A percentile compares a stretch with the other conserved stretches of the same genome.
Conservation (phyloP, 306 rosid genomes). For the Echinosophora koreensis region DNA sequence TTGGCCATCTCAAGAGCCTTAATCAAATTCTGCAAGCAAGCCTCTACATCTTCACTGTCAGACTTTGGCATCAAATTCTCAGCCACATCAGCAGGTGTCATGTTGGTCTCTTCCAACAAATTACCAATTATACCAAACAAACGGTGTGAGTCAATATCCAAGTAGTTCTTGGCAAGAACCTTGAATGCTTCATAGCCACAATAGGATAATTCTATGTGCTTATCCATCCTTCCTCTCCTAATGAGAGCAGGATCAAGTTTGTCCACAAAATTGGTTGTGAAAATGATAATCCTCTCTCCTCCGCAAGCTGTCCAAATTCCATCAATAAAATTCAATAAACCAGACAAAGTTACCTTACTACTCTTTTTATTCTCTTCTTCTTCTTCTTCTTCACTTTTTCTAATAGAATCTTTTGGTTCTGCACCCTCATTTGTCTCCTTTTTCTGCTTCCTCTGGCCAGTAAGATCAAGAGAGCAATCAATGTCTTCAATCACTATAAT, state of each 20-base stretch:
- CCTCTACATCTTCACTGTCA: conserved; percentile 42
- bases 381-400: conserved; percentile 34
- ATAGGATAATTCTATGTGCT: conserved; percentile 70
- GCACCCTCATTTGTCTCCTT: conserved; percentile 39
- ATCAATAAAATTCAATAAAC: conserved; percentile 69
- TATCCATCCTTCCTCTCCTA: conserved; percentile 80
- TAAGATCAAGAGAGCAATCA: conserved; percentile 77
- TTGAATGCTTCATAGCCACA: conserved; percentile 75
- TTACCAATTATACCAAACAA: conserved; percentile 47
- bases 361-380: conserved; percentile 41
- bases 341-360: conserved; percentile 71
- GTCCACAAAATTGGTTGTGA: conserved; percentile 72
- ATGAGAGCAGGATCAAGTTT: conserved; percentile 74
- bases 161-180: conserved; percentile 69
- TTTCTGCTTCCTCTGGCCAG: conserved; percentile 64
- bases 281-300: conserved; percentile 67
- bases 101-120: conserved; percentile 53
- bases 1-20: conserved; percentile 56
- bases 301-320: conserved; percentile 91
- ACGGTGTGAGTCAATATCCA: conserved; percentile 56
- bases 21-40: conserved; percentile 61
- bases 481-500: conserved; percentile 74
- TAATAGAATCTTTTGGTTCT: conserved; percentile 40
- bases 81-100: conserved; percentile 79
- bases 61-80: conserved; percentile 78